These are phyloP conservation scores for Scutellaria barbata DNA, from an alignment of 257 asterid species.

Conservation along the genomic window DNA sequence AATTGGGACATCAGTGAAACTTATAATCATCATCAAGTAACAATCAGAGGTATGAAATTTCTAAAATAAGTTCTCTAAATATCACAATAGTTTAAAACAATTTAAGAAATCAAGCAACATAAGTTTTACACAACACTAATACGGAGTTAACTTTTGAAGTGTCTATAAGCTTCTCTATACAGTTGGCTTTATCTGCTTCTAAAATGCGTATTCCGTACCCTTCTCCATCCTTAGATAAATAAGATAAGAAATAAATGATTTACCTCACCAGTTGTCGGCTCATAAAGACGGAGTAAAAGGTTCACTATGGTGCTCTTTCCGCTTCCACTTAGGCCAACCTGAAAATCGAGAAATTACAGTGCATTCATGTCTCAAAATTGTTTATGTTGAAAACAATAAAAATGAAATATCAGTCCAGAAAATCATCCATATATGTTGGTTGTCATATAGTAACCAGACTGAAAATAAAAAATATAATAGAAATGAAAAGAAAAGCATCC, in stretches of 20 bases:
- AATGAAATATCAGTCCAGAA: slow-evolving; percentile 18
- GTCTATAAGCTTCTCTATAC: slow-evolving; percentile 9
- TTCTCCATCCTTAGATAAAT: slow-evolving; percentile 5
- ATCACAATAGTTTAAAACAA: not conserved
- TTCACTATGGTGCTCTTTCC: slow-evolving; percentile 95
- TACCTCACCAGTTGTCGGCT: slow-evolving; percentile 94
- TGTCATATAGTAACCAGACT: slow-evolving; percentile 13
- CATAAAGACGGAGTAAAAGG: slow-evolving; percentile 93
- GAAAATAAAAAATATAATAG: slow-evolving; percentile 10
- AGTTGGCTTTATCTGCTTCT: slow-evolving; percentile 11
- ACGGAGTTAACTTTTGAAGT: not conserved
- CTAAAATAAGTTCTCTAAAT: not conserved
- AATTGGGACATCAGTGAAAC: slow-evolving; percentile 24
- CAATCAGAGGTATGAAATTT: not conserved
- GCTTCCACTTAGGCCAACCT: slow-evolving; percentile 99
- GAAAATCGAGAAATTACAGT: slow-evolving; percentile 28
- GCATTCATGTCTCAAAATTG: slow-evolving; percentile 19
- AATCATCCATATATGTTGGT: slow-evolving; percentile 17
- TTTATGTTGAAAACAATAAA: not conserved
- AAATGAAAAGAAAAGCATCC: slow-evolving; percentile 21
- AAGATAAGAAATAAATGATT: slow-evolving; percentile 28
- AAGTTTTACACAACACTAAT: not conserved
- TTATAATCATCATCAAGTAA: not conserved
- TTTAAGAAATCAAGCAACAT: not conserved
- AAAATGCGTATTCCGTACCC: not conserved